These are phyloP conservation scores for Penicillium sp. DNA, from an alignment of 2,329 filamentous ascomycete species.

Conservation along the genomic window DNA sequence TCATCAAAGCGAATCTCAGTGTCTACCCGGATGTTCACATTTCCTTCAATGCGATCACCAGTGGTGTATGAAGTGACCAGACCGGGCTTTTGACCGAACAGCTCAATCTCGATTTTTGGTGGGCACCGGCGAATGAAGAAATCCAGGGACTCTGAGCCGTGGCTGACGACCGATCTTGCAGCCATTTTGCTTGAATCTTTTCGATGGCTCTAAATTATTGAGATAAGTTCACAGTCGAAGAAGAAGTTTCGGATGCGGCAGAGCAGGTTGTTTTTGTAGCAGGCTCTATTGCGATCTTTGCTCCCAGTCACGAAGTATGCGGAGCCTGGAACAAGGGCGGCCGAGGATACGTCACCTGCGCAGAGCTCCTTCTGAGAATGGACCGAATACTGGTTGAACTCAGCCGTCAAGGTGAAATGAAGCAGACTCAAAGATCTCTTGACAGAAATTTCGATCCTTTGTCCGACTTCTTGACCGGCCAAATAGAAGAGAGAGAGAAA, in stretches of 20 bases:
- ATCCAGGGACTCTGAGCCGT: constrained; percentile 24
- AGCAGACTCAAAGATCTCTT: neutral
- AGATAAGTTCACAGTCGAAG: neutral
- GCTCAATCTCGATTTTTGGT: constrained; percentile 28
- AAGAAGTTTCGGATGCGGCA: neutral
- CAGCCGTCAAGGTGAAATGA: too few relatives aligned
- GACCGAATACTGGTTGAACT: neutral
- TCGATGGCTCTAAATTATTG: neutral
- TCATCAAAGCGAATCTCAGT: constrained; percentile 53
- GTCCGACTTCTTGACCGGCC: neutral
- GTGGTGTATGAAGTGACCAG: constrained; percentile 50
- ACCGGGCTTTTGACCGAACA: constrained; percentile 26
- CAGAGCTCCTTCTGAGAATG: neutral
- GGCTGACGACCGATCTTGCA: constrained; percentile 23
- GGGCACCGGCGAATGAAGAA: constrained; percentile 22
- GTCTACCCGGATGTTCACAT: constrained; percentile 45
- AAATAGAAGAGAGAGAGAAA: neutral
- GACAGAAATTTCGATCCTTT: neutral
- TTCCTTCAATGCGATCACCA: constrained; percentile 52
- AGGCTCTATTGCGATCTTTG: neutral
- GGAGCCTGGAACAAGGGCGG: neutral
- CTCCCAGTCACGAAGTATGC: neutral
- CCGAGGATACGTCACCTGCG: neutral
- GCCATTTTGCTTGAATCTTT: constrained; percentile 8
- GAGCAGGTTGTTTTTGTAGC: neutral